phyloP scores from a whole-genome alignment of 192 early-diverging fungal genomes.

The Obelidium mucronatum region DNA sequence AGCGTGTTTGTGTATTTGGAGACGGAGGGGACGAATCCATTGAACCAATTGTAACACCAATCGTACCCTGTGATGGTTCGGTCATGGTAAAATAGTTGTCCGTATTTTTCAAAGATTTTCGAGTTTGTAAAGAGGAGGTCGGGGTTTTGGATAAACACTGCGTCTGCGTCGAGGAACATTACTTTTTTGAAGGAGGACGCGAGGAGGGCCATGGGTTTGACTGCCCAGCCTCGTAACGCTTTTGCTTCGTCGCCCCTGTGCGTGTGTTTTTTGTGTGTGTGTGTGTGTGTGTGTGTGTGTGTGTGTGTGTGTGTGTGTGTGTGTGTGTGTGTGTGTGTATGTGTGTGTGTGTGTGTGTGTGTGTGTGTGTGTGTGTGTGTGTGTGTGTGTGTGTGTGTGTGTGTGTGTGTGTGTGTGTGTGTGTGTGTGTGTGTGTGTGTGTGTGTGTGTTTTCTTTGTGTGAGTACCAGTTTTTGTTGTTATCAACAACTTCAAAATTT shows the following conservation, averaged over 20 bases:
- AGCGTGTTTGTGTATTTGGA: constrained; percentile 50
- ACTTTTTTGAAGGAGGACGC: constrained; percentile 66
- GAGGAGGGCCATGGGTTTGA: constrained; percentile 72
- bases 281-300: too few relatives aligned
- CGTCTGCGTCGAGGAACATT: constrained; percentile 77
- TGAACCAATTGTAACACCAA: constrained; percentile 60
- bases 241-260: constrained; percentile 35
- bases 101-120: constrained; percentile 51
- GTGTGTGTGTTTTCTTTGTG: too few relatives aligned
- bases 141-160: constrained; percentile 67
- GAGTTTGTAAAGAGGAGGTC: constrained; percentile 53
- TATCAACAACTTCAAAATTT: constrained; percentile 51
- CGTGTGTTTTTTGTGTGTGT: too few relatives aligned
- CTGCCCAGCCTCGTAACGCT: constrained; percentile 13
- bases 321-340: too few relatives aligned
- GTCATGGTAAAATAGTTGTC: constrained; percentile 67
- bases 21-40: constrained; percentile 56
- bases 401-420: too few relatives aligned
- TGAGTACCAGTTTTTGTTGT: too few relatives aligned
- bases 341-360: too few relatives aligned
- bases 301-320: too few relatives aligned
- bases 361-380: too few relatives aligned
- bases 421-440: too few relatives aligned
- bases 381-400: too few relatives aligned
- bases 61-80: constrained; percentile 49